Evolutionary conservation across 768 basidiomycete genomes (phyloP).

Genomic region (Agaricus subrufescens): DNA sequence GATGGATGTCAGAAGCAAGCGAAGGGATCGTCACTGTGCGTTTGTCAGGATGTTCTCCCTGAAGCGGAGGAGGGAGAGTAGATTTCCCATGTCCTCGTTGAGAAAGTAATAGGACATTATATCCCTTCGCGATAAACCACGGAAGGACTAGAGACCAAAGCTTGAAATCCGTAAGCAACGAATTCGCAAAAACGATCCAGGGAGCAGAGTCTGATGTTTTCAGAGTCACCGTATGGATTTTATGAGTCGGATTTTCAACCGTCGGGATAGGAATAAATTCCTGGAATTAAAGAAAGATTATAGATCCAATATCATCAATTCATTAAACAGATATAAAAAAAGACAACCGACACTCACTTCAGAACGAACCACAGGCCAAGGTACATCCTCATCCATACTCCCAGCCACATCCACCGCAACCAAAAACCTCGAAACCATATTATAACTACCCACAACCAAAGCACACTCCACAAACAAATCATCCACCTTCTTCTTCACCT

Average conservation of each 20-base stretch:
- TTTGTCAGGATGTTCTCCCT: not conserved
- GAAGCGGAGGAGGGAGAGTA: conserved; percentile 20
- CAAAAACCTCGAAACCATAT: conserved; percentile 68
- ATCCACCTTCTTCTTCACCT: conserved; percentile 25
- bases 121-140: conserved; percentile 27
- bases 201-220: conserved; percentile 33
- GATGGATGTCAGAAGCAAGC: conserved; percentile 40
- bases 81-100: conserved; percentile 50
- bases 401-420: conserved; percentile 59
- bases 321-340: not conserved
- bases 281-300: conserved; percentile 17
- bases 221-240: conserved; percentile 39
- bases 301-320: not conserved
- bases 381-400: conserved; percentile 36
- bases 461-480: conserved; percentile 52
- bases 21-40: conserved; percentile 34
- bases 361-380: conserved; percentile 44
- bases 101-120: conserved; percentile 46
- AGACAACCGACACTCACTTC: conserved; percentile 26
- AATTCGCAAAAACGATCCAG: conserved; percentile 50
- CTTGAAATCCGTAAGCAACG: conserved; percentile 40
- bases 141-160: conserved; percentile 47
- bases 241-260: conserved; percentile 22
- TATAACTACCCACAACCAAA: conserved; percentile 51
- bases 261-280: conserved; percentile 34